Evolutionary conservation across 176 grass and related monocot genomes (phyloP).

Genomic region (Eleusine indica): DNA sequence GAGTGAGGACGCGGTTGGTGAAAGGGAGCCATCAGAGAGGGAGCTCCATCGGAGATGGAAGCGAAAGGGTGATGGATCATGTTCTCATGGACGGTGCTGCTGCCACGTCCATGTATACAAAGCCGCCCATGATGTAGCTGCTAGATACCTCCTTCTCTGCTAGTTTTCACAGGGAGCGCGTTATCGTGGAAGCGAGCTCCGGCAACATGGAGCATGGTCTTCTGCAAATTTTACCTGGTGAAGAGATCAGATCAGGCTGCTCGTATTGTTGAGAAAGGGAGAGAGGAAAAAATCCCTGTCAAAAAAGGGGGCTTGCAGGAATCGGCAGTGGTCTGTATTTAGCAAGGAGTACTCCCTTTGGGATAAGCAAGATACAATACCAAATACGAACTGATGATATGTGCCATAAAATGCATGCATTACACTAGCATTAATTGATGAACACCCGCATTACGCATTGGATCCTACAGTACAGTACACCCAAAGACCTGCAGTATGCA

Average conservation of each 20-base stretch:
- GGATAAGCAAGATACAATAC: too few species aligned
- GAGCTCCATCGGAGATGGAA: neutral
- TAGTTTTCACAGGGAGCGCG: neutral
- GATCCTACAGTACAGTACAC: too few species aligned
- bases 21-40: constrained; percentile 11
- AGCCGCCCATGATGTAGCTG: neutral
- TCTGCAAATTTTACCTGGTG: constrained; percentile 20
- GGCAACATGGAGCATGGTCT: neutral
- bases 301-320: neutral
- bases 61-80: neutral
- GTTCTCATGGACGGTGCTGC: neutral
- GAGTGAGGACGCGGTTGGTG: constrained; percentile 18
- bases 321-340: neutral
- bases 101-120: neutral
- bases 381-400: too few species aligned
- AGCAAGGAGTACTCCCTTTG: neutral
- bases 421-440: too few species aligned
- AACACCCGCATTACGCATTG: too few species aligned
- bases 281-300: neutral
- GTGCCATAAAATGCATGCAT: too few species aligned
- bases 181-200: neutral
- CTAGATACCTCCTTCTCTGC: neutral
- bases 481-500: too few species aligned
- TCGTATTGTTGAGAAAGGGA: neutral
- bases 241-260: too few species aligned